Conservation (phyloP, 768 basidiomycete genomes). For the Hericium alpestre region DNA sequence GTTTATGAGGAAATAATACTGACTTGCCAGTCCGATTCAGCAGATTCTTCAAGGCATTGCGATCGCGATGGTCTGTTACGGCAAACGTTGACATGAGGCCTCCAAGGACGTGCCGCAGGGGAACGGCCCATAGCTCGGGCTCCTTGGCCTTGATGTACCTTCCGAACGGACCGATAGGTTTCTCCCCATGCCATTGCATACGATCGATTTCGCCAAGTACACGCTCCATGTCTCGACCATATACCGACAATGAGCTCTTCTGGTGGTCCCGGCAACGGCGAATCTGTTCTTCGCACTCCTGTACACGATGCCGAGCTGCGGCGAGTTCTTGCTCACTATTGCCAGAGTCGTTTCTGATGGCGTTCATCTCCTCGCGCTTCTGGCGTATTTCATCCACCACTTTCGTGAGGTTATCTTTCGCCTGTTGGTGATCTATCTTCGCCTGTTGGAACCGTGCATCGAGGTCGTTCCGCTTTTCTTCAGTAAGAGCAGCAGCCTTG, state of each 20-base stretch:
- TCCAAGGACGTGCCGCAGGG: slow-evolving; percentile 58
- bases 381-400: background rate
- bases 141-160: slow-evolving; percentile 66
- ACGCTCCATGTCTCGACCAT: slow-evolving; percentile 48
- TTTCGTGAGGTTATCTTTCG: slow-evolving; percentile 6
- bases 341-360: slow-evolving; percentile 21
- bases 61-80: slow-evolving; percentile 61
- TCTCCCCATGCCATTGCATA: slow-evolving; percentile 52
- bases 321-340: slow-evolving; percentile 23
- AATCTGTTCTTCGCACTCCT: slow-evolving; percentile 40
- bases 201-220: slow-evolving; percentile 43
- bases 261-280: slow-evolving; percentile 37
- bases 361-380: slow-evolving; percentile 1
- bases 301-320: slow-evolving; percentile 31
- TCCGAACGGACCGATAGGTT: slow-evolving; percentile 75
- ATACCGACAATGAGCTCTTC: slow-evolving; percentile 49
- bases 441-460: slow-evolving; percentile 40
- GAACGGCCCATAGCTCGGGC: slow-evolving; percentile 44
- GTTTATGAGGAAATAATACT: slow-evolving; percentile 12
- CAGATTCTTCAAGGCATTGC: slow-evolving; percentile 43
- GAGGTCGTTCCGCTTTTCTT: slow-evolving; percentile 51
- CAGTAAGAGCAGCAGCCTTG: slow-evolving; percentile 31
- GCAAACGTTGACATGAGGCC: slow-evolving; percentile 56
- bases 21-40: slow-evolving; percentile 54
- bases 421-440: slow-evolving; percentile 18